A percentile compares a stretch with the other conserved stretches of the same genome.
Conservation (phyloP, 768 basidiomycete genomes). For the Exsudoporus frostii region DNA sequence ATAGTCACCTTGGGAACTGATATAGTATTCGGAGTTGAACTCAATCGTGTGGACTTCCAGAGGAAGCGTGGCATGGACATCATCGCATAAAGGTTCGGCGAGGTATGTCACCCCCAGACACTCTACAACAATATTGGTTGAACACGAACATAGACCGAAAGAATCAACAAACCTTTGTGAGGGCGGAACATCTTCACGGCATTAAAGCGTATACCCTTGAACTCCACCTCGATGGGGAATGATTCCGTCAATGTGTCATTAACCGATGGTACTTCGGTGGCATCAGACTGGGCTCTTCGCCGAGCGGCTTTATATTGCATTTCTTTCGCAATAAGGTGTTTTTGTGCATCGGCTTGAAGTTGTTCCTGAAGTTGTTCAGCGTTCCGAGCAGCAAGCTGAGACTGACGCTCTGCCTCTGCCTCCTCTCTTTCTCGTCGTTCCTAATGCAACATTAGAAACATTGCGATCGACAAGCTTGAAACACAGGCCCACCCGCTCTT, state of each 20-base stretch:
- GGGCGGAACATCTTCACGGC: slow-evolving; percentile 73
- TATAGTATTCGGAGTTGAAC: slow-evolving; percentile 70
- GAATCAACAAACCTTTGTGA: slow-evolving; percentile 47
- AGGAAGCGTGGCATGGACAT: slow-evolving; percentile 52
- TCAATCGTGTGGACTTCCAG: slow-evolving; percentile 66
- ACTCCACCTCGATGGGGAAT: slow-evolving; percentile 54
- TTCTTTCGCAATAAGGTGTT: slow-evolving; percentile 46
- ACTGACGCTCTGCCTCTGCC: slow-evolving; percentile 50
- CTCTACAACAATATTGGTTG: slow-evolving; percentile 39
- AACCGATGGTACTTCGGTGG: slow-evolving; percentile 56
- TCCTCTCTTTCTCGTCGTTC: slow-evolving; percentile 53
- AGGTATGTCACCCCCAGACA: slow-evolving; percentile 64
- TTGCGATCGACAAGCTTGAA: not conserved
- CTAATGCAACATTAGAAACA: slow-evolving; percentile 28
- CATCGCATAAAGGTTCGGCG: slow-evolving; percentile 74
- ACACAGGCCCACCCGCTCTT: slow-evolving; percentile 51
- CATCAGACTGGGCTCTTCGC: slow-evolving; percentile 65
- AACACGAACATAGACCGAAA: not conserved
- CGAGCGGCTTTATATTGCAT: slow-evolving; percentile 50
- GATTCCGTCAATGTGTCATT: slow-evolving; percentile 57
- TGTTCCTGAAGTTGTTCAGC: slow-evolving; percentile 62
- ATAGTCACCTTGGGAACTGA: slow-evolving; percentile 52
- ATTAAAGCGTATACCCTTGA: slow-evolving; percentile 57
- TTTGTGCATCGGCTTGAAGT: slow-evolving; percentile 62
- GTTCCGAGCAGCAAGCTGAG: slow-evolving; percentile 48